Percentiles rank a stretch among this genome's conserved stretches.
Evolutionary conservation across 306 rosid species (phyloP).

Genomic region (Malus sieversii): DNA sequence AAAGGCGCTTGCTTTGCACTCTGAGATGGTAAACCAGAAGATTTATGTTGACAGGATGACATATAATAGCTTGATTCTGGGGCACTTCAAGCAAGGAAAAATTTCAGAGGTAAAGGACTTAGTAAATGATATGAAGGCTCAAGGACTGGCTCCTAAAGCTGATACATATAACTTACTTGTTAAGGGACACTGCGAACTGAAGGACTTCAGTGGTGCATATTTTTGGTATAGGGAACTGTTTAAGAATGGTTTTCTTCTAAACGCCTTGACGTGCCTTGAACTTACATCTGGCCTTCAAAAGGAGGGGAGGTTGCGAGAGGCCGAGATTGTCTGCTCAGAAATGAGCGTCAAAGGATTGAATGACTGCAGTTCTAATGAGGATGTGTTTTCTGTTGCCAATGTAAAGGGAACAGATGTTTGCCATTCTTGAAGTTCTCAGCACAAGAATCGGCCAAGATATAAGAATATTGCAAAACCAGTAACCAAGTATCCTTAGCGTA

Average conservation of each 20-base stretch:
- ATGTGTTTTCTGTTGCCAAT: constrained; percentile 12
- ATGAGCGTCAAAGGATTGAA: constrained; percentile 36
- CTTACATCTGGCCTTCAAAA: constrained; percentile 57
- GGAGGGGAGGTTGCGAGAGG: constrained; percentile 57
- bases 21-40: constrained; percentile 52
- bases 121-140: constrained; percentile 63
- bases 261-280: constrained; percentile 23
- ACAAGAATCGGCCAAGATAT: neutral
- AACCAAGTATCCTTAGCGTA: neutral
- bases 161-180: constrained; percentile 68
- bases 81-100: constrained; percentile 41
- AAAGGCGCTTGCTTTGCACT: constrained; percentile 47
- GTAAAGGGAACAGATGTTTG: constrained; percentile 4
- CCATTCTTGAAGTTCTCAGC: neutral
- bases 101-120: constrained; percentile 41
- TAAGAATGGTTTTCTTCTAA: constrained; percentile 36
- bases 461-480: neutral
- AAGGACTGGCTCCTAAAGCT: constrained; percentile 54
- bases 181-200: constrained; percentile 55
- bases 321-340: constrained; percentile 47
- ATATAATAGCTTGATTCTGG: constrained; percentile 74
- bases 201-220: constrained; percentile 62
- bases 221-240: constrained; percentile 66
- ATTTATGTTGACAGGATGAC: constrained; percentile 57
- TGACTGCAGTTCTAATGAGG: constrained; percentile 11